A percentile compares a stretch with the other conserved stretches of the same genome.
Conservation (phyloP, 2,329 filamentous ascomycete genomes). For the Ophiostoma novo-ulmi region DNA sequence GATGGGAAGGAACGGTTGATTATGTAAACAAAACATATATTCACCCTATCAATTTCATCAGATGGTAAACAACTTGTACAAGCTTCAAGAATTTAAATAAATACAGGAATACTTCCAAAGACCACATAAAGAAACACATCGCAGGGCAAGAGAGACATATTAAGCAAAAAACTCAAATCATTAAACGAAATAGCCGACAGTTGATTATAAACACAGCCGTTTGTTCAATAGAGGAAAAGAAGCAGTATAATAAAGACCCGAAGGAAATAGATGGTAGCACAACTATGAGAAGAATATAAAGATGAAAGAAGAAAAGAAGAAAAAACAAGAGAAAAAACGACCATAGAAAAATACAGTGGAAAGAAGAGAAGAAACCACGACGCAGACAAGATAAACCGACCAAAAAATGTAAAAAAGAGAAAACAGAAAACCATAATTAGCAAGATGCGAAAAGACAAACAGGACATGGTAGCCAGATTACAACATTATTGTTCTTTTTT, state of each 20-base stretch:
- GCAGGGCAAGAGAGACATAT: no score
- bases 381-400: not conserved
- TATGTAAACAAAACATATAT: no score
- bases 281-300: conserved; percentile 7
- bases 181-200: no score
- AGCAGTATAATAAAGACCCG: not conserved
- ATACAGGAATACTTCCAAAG: no score
- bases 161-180: not conserved
- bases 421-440: not conserved
- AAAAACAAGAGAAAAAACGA: not conserved
- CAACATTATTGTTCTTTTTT: conserved; percentile 10
- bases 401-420: conserved; percentile 10
- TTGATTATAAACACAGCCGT: not conserved
- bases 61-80: no score
- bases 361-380: not conserved
- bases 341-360: conserved; percentile 15
- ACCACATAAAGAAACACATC: no score
- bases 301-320: not conserved
- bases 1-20: no score
- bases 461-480: conserved; percentile 10
- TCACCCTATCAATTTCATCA: no score
- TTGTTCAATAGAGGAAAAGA: not conserved
- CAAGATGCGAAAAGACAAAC: not conserved
- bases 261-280: conserved; percentile 6
- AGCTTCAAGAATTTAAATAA: no score